Base-by-base conservation (phyloP, 2,329 filamentous ascomycete genomes). In the Colletotrichum sidae region DNA sequence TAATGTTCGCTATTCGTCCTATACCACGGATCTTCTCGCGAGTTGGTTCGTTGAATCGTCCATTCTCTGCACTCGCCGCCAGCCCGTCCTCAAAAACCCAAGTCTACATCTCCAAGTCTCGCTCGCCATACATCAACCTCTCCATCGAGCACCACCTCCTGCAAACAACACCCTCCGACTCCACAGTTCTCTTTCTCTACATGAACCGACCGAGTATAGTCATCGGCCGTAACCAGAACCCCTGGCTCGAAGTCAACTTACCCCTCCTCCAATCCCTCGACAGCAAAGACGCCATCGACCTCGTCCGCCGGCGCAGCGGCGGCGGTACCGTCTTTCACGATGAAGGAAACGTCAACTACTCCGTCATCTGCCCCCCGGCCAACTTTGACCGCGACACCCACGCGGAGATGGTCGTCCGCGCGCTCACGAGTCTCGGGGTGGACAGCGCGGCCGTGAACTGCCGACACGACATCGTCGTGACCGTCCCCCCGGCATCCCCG, bases 241-340 rank as follows among this genome's bases (percentile, higher is more conserved):
- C 96, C 58, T 99, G 95, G 96, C 84, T 93, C 8, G 96, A 99
- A 80, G 89, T 93, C 67, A 92, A 97, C 75, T 84, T 97, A 8
- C 80, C 80, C 44, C 82, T 88, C 1, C 80, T 97, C 6, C 55
- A 61, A 35, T 60, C 61, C 2, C 67, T 64, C 8, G 25, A 35
- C 11, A 51, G 67, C n/a, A 55, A 55, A 8, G 65, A 70, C 13
- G 70, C 66, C 46, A 50, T 71, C 67, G 71, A 84, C 63, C 88
- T 97, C 11, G 92, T 99, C 6, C 89, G 96, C 11, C 87, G 96
- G 15, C 88, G 95, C 55, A 94, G 91, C 25, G 96, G 96, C 35
- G 96, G 96, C 53, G 96, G 96, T 50, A 89, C 96, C 2, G 96
- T 99, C 55, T 98, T 97, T 75, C 96, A 99, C 77, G 96, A 98